phyloP scores from a whole-genome alignment of 305 asterid genomes.

The Fraxinus ornus region DNA sequence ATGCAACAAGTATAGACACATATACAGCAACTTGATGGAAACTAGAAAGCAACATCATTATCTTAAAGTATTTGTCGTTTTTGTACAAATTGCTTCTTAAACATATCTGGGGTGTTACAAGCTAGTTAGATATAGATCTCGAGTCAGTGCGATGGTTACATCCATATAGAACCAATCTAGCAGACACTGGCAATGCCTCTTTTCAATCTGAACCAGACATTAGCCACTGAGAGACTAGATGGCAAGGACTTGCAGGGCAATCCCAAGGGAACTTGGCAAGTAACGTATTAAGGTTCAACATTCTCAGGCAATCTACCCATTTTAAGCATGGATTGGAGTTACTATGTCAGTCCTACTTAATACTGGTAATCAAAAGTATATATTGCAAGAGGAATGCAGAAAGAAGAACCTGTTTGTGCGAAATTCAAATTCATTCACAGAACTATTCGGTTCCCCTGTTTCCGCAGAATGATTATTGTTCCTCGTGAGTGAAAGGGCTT shows the following conservation, averaged over 20 bases:
- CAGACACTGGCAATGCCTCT: not conserved
- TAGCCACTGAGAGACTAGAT: not conserved
- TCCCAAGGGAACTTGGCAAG: not conserved
- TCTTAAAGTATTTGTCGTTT: not conserved
- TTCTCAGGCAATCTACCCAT: not conserved
- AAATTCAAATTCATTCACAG: slow-evolving; percentile 34
- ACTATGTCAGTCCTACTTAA: not conserved
- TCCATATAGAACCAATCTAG: slow-evolving; percentile 7
- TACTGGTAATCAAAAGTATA: slow-evolving; percentile 16
- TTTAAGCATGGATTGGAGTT: not conserved
- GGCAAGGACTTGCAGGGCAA: slow-evolving; percentile 6
- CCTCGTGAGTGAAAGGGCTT: slow-evolving; percentile 22
- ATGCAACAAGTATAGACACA: not conserved
- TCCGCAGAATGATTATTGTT: slow-evolving; percentile 24
- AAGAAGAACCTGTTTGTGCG: slow-evolving; percentile 35
- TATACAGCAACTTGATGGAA: slow-evolving; percentile 14
- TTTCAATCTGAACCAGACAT: slow-evolving; percentile 8
- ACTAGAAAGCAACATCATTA: slow-evolving; percentile 3
- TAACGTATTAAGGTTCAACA: not conserved
- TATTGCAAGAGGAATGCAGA: not conserved
- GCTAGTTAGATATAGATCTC: not conserved
- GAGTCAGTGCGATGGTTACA: not conserved
- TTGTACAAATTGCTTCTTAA: not conserved
- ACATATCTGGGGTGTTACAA: slow-evolving; percentile 6
- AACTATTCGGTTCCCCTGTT: slow-evolving; percentile 24